Base-by-base conservation (phyloP, 495 filamentous ascomycete species). In the Cercophora samala region DNA sequence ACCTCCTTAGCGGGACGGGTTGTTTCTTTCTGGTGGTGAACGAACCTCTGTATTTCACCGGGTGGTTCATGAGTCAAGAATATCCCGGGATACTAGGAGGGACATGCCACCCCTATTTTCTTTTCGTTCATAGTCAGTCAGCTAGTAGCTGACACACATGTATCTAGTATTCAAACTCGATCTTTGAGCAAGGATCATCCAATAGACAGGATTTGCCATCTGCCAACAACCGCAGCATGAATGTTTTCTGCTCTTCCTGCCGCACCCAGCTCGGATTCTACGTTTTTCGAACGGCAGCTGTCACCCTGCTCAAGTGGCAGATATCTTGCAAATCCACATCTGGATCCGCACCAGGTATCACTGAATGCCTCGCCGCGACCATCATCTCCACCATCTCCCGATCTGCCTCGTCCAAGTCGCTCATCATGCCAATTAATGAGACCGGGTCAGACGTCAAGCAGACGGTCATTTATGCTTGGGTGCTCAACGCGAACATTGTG, bases 401-500 rank as follows among this genome's bases (percentile, higher is more conserved):
- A 21, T 82, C 81, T 3, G 81, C 73, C 54, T 82, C 79, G n/a
- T 80, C 83, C 32, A 82, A 83, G 67, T 82, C 81, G 1, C 73
- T 84, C 29, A 69, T 83, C 1, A 73, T 78, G 17, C 82, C 83
- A 0, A 77, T 82, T 19, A 71, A 63, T 66, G 66, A 70, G 29
- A 59, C 63, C 8, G 63, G 60, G 18, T 59, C 54, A 6, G 60
- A 62, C n/a, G 63, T 24, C 25, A 65, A 18, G n/a, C 66, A 69
- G 42, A 46, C 70, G 29, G 70, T 80, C 24, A 70, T 83, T 32
- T 77, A 86, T 58, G 66, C 86, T 13, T 93, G 91, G 91, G 81
- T 91, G 13, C 89, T 93, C 68, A 92, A 89, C 65, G 84, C 85
- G 21, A 83, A 89, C 68, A 83, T 93, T 24, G 77, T 81, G 8